These are phyloP conservation scores for Cicer yamashitae DNA, from an alignment of 306 rosid genomes.

Conservation along the genomic window DNA sequence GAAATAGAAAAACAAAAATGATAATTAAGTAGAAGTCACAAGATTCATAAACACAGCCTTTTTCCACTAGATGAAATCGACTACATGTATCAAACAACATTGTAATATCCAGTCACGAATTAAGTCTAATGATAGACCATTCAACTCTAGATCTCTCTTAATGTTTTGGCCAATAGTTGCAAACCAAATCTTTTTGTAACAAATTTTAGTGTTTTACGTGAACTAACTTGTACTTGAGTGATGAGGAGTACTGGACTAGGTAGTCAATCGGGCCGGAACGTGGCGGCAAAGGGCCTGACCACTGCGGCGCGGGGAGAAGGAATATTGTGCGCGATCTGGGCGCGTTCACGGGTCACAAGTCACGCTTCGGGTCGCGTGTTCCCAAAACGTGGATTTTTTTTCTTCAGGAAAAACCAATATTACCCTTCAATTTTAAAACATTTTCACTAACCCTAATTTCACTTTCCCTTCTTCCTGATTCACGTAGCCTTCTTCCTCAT, in stretches of 20 bases:
- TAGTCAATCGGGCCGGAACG: no score
- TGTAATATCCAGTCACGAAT: neutral
- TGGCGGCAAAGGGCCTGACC: no score
- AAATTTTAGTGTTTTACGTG: neutral
- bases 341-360: no score
- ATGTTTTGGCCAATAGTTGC: neutral
- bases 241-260: neutral
- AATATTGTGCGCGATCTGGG: no score
- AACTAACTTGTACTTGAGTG: neutral
- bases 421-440: no score
- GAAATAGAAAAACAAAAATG: neutral
- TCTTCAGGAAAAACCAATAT: no score
- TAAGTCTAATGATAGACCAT: neutral
- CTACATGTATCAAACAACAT: neutral
- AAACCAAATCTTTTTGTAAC: conserved; percentile 1
- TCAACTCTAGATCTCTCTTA: neutral
- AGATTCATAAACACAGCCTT: neutral
- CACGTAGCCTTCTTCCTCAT: no score
- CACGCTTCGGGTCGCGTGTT: no score
- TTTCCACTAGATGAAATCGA: neutral
- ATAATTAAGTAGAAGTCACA: neutral
- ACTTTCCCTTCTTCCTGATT: no score
- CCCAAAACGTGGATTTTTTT: no score
- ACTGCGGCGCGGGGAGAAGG: no score
- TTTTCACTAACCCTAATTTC: no score